These are phyloP conservation scores for Bacterosira constricta DNA, from an alignment of 108 stramenopile species.

Conservation along the genomic window DNA sequence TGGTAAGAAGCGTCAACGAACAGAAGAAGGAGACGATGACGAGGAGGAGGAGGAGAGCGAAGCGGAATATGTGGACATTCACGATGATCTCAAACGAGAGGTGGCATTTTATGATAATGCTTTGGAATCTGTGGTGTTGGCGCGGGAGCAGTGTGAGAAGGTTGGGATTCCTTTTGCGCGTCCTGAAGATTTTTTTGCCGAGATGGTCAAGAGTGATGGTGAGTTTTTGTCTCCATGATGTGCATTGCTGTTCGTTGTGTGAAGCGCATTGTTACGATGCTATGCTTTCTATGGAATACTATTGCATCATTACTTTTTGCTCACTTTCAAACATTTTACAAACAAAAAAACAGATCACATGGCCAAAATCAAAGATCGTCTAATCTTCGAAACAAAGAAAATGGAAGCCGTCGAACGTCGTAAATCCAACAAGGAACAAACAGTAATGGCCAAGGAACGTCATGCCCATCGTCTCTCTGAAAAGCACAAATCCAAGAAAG, in stretches of 20 bases:
- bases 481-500: conserved; percentile 89
- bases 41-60: conserved; percentile 12
- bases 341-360: conserved; percentile 79
- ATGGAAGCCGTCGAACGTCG: conserved; percentile 96
- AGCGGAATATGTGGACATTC: conserved; percentile 70
- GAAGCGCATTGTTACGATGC: too few species aligned
- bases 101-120: conserved; percentile 96
- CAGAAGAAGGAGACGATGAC: not conserved
- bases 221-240: conserved; percentile 44
- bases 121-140: conserved; percentile 84
- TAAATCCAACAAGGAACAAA: conserved; percentile 79
- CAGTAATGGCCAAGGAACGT: conserved; percentile 77
- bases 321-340: too few species aligned
- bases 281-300: too few species aligned
- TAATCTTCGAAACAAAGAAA: conserved; percentile 98
- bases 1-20: conserved; percentile 3
- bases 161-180: conserved; percentile 79
- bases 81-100: conserved; percentile 97
- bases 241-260: too few species aligned
- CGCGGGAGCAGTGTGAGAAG: conserved; percentile 62
- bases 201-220: conserved; percentile 99
- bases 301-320: too few species aligned
- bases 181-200: conserved; percentile 97
- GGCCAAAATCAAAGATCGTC: conserved; percentile 96
- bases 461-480: conserved; percentile 87